phyloP scores from a whole-genome alignment of 345 rosid genomes.

The Populus tremula region DNA sequence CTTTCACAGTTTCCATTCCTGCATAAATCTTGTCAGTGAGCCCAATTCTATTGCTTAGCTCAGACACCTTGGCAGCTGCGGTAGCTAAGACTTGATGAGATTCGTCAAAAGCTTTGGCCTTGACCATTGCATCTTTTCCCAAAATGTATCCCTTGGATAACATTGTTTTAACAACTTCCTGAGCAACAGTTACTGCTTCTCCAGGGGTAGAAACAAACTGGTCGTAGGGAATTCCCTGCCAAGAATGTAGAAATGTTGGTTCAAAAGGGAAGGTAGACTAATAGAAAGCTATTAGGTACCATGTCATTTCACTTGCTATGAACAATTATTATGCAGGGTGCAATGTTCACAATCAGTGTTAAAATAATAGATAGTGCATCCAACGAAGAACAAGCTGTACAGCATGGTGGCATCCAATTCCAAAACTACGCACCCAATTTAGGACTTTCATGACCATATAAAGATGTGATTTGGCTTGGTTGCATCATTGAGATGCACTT shows the following conservation, averaged over 20 bases:
- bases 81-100: slow-evolving; percentile 55
- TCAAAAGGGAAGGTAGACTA: not conserved
- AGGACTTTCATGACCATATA: no score
- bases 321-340: not conserved
- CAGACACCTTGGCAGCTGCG: slow-evolving; percentile 62
- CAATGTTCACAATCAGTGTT: no score
- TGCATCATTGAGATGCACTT: no score
- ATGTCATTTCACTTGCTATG: not conserved
- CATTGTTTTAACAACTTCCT: slow-evolving; percentile 79
- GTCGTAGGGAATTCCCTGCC: slow-evolving; percentile 42
- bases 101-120: slow-evolving; percentile 73
- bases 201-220: slow-evolving; percentile 57
- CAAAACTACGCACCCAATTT: no score
- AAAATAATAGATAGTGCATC: not conserved
- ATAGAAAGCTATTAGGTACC: not conserved
- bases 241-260: slow-evolving; percentile 17
- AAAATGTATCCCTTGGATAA: slow-evolving; percentile 64
- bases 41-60: slow-evolving; percentile 63
- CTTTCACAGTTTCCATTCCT: slow-evolving; percentile 56
- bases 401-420: no score
- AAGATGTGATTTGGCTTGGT: no score
- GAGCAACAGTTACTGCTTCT: slow-evolving; percentile 73
- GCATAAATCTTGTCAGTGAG: slow-evolving; percentile 62
- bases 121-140: slow-evolving; percentile 65
- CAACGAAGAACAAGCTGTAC: no score